Evolutionary conservation across 1,139 yeast genomes (phyloP).

Genomic region (Blastobotrys serpentis): DNA sequence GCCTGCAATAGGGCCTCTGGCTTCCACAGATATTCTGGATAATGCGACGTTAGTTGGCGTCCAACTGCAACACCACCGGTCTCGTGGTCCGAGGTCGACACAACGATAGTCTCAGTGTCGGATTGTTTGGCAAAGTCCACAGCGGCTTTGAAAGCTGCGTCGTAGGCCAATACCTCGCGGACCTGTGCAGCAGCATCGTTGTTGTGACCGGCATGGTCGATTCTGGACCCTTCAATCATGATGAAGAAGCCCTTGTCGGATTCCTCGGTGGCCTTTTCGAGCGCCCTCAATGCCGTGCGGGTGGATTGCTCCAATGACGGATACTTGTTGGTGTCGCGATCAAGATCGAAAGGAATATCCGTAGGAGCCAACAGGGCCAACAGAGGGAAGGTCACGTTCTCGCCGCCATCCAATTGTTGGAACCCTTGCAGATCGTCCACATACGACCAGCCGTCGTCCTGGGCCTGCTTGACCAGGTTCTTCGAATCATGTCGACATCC

Average conservation of each 20-base stretch:
- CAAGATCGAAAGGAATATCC: slow-evolving; percentile 81
- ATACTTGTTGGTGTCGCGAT: slow-evolving; percentile 54
- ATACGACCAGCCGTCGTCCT: slow-evolving; percentile 61
- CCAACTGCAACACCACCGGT: slow-evolving; percentile 85
- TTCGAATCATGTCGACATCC: slow-evolving; percentile 71
- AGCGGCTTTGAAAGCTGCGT: slow-evolving; percentile 69
- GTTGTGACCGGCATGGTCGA: slow-evolving; percentile 89
- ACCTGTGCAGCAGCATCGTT: slow-evolving; percentile 90
- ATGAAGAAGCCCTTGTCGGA: slow-evolving; percentile 78
- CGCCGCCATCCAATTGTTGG: slow-evolving; percentile 54
- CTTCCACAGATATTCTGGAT: slow-evolving; percentile 73
- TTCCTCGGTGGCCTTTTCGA: slow-evolving; percentile 61
- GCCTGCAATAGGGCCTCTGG: slow-evolving; percentile 68
- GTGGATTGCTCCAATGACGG: slow-evolving; percentile 80
- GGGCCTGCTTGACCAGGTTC: slow-evolving; percentile 62
- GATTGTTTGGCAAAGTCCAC: slow-evolving; percentile 60
- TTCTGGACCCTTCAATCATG: slow-evolving; percentile 81
- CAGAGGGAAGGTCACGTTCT: slow-evolving; percentile 65
- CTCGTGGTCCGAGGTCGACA: slow-evolving; percentile 86
- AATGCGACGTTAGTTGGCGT: slow-evolving; percentile 58
- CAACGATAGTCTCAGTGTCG: slow-evolving; percentile 67
- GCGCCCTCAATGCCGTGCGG: slow-evolving; percentile 61
- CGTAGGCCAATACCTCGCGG: slow-evolving; percentile 72
- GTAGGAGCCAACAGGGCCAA: slow-evolving; percentile 66
- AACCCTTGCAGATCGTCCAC: slow-evolving; percentile 57